Evolutionary conservation across 805 yeast genomes (phyloP), one percentile per base, ranked within the genome.

Genomic region (Ogataea corticis): DNA sequence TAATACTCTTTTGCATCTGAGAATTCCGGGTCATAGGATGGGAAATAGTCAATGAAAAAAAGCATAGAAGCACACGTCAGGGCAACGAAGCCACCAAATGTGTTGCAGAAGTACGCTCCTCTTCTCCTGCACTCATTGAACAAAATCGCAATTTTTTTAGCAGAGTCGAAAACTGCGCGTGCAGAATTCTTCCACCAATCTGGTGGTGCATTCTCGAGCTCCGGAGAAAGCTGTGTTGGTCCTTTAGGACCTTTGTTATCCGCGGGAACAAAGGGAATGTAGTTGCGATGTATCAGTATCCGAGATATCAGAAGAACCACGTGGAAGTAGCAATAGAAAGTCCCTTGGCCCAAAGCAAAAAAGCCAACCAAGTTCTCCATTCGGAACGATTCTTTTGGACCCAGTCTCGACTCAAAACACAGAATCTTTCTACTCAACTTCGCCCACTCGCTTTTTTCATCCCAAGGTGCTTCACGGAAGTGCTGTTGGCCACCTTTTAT

Each of bases 141-240:
- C 21, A 51, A 29, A 13, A 39, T 23, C 4, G 51, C 48, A 7
- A 46, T 33, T 7, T 15, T 23, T 16, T 37, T 28, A 12, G 52
- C 47, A 10, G 47, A 36, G 14, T 46, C 49, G 33, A 48, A 51
- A 3, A 46, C 50, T 1, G 23, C 32, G n/a, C 34, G 33, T 1
- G 55, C 47, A 18, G 50, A 48, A n/a, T 35, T 28, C 9, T 25
- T 41, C 55, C 55, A 51, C 55, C 55, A 51, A 16, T 38, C 34
- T 15, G 36, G 28, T 2, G 55, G 55, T 17, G 55, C 45, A 21
- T 38, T 21, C n/a, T 33, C 17, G n/a, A 51, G 48, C 21, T 39
- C 42, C 1, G 38, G 38, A 2, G 41, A n/a, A 3, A 42, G 38
- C 6, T 45, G 44, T 9, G 28, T 14, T 1, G 55, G 55, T 3